phyloP scores from a whole-genome alignment of 2,329 filamentous ascomycete genomes.

The Drechslerella dactyloides region DNA sequence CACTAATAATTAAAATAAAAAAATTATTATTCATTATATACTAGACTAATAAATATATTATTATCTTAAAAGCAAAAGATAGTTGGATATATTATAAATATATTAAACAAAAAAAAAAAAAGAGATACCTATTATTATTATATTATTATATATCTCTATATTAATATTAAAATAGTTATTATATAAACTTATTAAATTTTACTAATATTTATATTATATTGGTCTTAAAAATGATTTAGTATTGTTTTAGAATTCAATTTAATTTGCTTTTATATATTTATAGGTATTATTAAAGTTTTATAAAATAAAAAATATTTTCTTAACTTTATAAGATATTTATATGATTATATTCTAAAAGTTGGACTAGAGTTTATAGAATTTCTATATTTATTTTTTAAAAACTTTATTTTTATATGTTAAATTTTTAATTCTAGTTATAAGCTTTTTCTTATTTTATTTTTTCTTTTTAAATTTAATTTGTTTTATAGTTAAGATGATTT shows the following conservation, averaged over 20 bases:
- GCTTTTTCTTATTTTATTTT: not conserved
- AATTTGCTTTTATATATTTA: not conserved
- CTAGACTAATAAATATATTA: not conserved
- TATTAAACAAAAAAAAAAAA: not conserved
- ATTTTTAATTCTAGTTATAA: not conserved
- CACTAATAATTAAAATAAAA: not conserved
- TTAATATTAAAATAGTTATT: no score
- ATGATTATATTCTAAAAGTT: not conserved
- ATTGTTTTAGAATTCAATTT: not conserved
- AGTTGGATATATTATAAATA: not conserved
- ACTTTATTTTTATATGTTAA: not conserved
- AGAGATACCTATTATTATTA: not conserved
- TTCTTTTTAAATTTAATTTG: not conserved
- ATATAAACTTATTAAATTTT: no score
- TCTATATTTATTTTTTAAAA: not conserved
- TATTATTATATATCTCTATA: not conserved
- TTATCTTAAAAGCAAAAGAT: not conserved
- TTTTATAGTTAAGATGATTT: not conserved
- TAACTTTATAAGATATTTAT: not conserved
- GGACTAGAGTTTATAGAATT: conserved; percentile 1
- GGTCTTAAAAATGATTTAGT: conserved; percentile 1
- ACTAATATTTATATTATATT: no score
- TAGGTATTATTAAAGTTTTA: conserved; percentile 5
- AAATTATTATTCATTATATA: not conserved
- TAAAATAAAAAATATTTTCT: not conserved